Conservation (phyloP, 441 rosid genomes). For the Populus trichocarpa region DNA sequence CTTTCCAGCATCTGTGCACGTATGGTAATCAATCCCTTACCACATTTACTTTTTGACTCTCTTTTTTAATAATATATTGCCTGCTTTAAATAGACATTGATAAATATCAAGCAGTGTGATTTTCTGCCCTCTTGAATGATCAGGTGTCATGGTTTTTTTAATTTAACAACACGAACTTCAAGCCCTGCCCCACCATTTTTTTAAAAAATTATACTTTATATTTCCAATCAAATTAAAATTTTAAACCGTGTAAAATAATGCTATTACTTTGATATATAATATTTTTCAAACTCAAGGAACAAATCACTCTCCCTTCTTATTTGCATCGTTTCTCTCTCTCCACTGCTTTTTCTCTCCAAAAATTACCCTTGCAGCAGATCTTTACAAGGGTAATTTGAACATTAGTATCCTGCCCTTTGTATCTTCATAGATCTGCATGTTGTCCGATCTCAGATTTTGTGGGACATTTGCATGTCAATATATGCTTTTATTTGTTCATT, state of each 20-base stretch:
- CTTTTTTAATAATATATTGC: background rate
- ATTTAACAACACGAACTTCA: conserved; percentile 7
- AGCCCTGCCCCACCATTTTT: conserved; percentile 19
- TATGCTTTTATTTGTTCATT: conserved; percentile 6
- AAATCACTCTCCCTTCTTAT: too few species aligned
- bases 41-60: background rate
- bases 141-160: too few species aligned
- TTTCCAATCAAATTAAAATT: too few species aligned
- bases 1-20: conserved; percentile 10
- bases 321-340: too few species aligned
- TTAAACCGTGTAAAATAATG: too few species aligned
- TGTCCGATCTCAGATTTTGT: conserved; percentile 39
- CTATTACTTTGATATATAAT: too few species aligned
- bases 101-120: conserved; percentile 20
- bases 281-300: too few species aligned
- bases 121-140: conserved; percentile 37
- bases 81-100: too few species aligned
- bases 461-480: conserved; percentile 25
- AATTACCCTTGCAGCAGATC: conserved; percentile 27
- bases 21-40: conserved; percentile 19
- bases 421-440: conserved; percentile 36
- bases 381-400: conserved; percentile 32
- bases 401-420: conserved; percentile 26
- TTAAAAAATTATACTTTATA: too few species aligned
- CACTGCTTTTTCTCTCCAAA: background rate